These are phyloP conservation scores for Waitea zeae DNA, from an alignment of 1,284 basidiomycete genomes.

Conservation along the genomic window DNA sequence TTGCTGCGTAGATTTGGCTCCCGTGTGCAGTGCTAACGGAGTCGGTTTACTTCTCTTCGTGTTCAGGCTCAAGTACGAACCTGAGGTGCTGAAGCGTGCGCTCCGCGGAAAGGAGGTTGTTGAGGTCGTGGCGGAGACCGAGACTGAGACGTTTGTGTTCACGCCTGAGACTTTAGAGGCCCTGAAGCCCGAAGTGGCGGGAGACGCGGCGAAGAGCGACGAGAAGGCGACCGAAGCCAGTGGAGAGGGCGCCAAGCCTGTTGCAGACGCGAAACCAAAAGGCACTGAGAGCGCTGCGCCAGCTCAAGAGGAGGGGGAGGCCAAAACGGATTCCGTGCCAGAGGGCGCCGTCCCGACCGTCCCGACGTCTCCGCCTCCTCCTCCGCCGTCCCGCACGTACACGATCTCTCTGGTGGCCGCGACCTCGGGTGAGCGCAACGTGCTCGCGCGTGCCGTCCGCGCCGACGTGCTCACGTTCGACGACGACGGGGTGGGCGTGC, in stretches of 20 bases:
- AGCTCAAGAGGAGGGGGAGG: slow-evolving; percentile 5
- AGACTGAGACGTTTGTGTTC: not conserved
- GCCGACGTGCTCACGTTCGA: not conserved
- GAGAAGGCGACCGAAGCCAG: not conserved
- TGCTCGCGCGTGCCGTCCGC: no score
- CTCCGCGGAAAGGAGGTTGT: slow-evolving; percentile 5
- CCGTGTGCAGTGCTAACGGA: not conserved
- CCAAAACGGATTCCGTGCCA: not conserved
- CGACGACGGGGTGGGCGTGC: not conserved
- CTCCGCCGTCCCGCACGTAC: not conserved
- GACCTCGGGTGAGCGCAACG: no score
- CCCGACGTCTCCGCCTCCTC: not conserved
- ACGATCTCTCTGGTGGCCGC: no score
- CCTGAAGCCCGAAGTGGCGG: slow-evolving; percentile 1
- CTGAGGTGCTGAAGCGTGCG: slow-evolving; percentile 20
- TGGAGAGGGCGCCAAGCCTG: slow-evolving; percentile 6
- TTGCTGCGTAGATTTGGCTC: not conserved
- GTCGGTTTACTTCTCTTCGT: slow-evolving; percentile 1
- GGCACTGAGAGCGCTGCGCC: slow-evolving; percentile 9
- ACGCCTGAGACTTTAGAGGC: not conserved
- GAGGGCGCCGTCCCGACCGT: not conserved
- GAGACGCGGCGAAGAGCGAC: slow-evolving; percentile 4
- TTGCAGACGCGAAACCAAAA: slow-evolving; percentile 11
- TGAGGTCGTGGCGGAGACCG: not conserved
- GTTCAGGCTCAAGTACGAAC: slow-evolving; percentile 42